A percentile compares a stretch with the other conserved stretches of the same genome.
Conservation (phyloP, 192 early-diverging fungal genomes). For the Coemansia sp. region DNA sequence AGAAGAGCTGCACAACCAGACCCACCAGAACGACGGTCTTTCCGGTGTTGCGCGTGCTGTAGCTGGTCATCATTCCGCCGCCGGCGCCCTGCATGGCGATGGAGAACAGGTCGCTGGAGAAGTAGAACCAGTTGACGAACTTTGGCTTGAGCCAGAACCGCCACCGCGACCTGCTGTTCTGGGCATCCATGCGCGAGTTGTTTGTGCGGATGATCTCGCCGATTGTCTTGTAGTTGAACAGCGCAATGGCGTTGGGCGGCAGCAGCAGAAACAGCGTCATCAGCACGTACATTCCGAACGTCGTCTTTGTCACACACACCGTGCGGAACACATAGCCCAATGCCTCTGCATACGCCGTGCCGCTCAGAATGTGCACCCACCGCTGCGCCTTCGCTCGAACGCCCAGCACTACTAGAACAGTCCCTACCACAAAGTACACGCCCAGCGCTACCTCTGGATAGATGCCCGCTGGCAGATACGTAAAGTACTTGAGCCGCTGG, state of each 20-base stretch:
- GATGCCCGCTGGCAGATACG: conserved; percentile 30
- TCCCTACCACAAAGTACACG: conserved; percentile 16
- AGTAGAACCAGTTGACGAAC: conserved; percentile 55
- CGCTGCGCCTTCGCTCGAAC: conserved; percentile 20
- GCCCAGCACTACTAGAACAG: conserved; percentile 17
- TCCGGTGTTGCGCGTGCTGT: conserved; percentile 15
- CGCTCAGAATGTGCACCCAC: conserved; percentile 40
- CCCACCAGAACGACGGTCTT: conserved; percentile 49
- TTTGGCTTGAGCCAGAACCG: conserved; percentile 33
- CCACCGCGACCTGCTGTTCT: background rate
- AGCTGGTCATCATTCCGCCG: conserved; percentile 44
- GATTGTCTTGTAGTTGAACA: conserved; percentile 45
- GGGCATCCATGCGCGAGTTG: background rate
- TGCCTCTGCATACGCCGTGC: conserved; percentile 30
- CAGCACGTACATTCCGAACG: conserved; percentile 35
- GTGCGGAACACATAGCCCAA: conserved; percentile 43
- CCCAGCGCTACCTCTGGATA: conserved; percentile 33
- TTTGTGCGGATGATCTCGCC: conserved; percentile 23
- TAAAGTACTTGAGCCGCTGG: conserved; percentile 34
- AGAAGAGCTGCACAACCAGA: conserved; percentile 39
- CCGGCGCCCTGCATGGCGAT: conserved; percentile 52
- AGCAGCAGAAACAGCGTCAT: conserved; percentile 45
- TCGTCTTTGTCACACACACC: conserved; percentile 34
- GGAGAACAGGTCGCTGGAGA: conserved; percentile 49
- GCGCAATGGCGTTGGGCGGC: conserved; percentile 35